Percentiles rank a stretch among this genome's conserved stretches.
Evolutionary conservation across 2,329 filamentous ascomycete genomes (phyloP).

Genomic region (Exophiala alcalophila): DNA sequence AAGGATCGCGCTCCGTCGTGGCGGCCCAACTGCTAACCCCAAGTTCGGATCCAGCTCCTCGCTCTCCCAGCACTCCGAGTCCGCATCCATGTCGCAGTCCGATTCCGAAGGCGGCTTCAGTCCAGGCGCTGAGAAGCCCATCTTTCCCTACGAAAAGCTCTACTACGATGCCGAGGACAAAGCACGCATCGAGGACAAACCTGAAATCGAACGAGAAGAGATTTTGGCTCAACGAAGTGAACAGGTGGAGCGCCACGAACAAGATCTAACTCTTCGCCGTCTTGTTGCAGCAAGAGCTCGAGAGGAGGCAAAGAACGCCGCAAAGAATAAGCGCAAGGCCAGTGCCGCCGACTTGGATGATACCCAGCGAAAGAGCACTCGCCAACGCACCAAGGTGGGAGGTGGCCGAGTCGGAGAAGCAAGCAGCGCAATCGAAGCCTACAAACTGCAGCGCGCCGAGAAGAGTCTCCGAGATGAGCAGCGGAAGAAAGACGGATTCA

Average conservation of each 20-base stretch:
- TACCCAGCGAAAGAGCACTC: slow-evolving; percentile 67
- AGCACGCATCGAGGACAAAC: slow-evolving; percentile 75
- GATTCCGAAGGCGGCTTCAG: slow-evolving; percentile 69
- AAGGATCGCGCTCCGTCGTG: slow-evolving; percentile 41
- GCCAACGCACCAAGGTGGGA: slow-evolving; percentile 65
- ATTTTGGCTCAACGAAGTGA: slow-evolving; percentile 83
- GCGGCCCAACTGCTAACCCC: slow-evolving; percentile 6
- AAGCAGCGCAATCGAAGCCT: slow-evolving; percentile 70
- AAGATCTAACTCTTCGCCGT: slow-evolving; percentile 76
- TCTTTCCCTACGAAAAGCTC: slow-evolving; percentile 81
- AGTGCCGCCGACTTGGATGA: slow-evolving; percentile 76
- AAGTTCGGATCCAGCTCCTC: slow-evolving; percentile 58
- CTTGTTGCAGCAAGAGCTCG: slow-evolving; percentile 68
- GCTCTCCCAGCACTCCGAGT: slow-evolving; percentile 68
- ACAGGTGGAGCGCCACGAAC: slow-evolving; percentile 75
- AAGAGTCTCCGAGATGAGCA: slow-evolving; percentile 51
- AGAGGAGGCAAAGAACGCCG: slow-evolving; percentile 53
- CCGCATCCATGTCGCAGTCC: slow-evolving; percentile 86
- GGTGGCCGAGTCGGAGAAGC: slow-evolving; percentile 66
- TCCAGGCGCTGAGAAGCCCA: slow-evolving; percentile 51
- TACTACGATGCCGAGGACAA: slow-evolving; percentile 73
- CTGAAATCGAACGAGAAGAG: slow-evolving; percentile 86
- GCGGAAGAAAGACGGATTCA: slow-evolving; percentile 42
- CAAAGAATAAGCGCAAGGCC: slow-evolving; percentile 69
- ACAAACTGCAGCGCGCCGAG: slow-evolving; percentile 60